Percentiles rank a stretch among this genome's conserved stretches.
phyloP scores from a whole-genome alignment of 352 stramenopile genomes.

The Phytophthora constricta region DNA sequence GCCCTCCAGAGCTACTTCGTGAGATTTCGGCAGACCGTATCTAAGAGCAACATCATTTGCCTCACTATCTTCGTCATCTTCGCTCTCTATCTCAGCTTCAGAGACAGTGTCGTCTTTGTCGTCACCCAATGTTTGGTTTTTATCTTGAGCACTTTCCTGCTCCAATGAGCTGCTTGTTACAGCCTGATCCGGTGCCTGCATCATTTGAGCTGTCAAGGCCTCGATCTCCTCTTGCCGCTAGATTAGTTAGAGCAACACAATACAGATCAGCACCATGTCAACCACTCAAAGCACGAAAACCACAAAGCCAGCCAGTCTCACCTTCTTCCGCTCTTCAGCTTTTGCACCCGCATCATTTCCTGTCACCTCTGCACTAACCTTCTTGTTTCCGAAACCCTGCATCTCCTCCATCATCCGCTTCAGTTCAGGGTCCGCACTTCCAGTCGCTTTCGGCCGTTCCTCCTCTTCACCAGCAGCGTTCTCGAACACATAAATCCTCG shows the following conservation, averaged over 20 bases:
- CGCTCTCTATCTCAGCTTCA: constrained; percentile 28
- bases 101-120: constrained; percentile 23
- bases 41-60: constrained; percentile 62
- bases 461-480: constrained; percentile 28
- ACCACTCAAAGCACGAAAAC: neutral
- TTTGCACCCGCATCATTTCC: neutral
- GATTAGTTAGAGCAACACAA: constrained; percentile 8
- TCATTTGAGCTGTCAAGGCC: constrained; percentile 80
- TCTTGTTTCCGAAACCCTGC: constrained; percentile 54
- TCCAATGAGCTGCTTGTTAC: neutral
- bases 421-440: constrained; percentile 27
- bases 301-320: constrained; percentile 21
- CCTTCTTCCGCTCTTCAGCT: constrained; percentile 47
- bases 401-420: constrained; percentile 52
- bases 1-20: constrained; percentile 67
- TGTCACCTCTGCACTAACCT: constrained; percentile 19
- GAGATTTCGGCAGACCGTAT: constrained; percentile 76
- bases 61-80: constrained; percentile 49
- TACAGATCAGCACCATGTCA: neutral
- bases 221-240: constrained; percentile 75
- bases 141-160: constrained; percentile 3
- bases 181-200: constrained; percentile 42
- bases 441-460: constrained; percentile 2
- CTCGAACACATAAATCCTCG: constrained; percentile 60
- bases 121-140: neutral